Evolutionary conservation across 2,329 filamentous ascomycete species (phyloP).

Genomic region (Sphaceloma murrayae): DNA sequence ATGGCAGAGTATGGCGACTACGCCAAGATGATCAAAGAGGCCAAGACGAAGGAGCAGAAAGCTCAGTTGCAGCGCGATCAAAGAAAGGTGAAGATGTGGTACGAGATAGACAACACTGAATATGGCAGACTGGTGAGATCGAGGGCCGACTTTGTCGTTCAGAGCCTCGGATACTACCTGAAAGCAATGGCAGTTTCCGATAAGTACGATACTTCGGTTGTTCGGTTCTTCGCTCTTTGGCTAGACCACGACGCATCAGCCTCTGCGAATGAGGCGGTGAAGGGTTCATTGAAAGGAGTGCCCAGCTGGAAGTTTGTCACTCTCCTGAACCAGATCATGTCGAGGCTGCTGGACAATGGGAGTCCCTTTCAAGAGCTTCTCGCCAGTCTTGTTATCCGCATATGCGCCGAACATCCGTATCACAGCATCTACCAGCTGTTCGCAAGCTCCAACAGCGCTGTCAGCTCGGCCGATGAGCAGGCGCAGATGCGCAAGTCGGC

Average conservation of each 20-base stretch:
- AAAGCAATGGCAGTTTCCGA: slow-evolving; percentile 77
- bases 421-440: slow-evolving; percentile 98
- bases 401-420: slow-evolving; percentile 88
- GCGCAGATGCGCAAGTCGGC: slow-evolving; percentile 65
- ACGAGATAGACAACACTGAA: slow-evolving; percentile 81
- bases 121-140: slow-evolving; percentile 67
- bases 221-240: slow-evolving; percentile 92
- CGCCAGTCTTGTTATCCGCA: slow-evolving; percentile 62
- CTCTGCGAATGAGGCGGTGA: slow-evolving; percentile 67
- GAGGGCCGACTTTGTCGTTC: slow-evolving; percentile 71
- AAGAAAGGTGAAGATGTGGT: slow-evolving; percentile 72
- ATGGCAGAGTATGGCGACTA: slow-evolving; percentile 68
- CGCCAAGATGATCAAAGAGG: slow-evolving; percentile 46
- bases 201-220: slow-evolving; percentile 75
- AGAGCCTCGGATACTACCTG: slow-evolving; percentile 89
- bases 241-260: slow-evolving; percentile 72
- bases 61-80: slow-evolving; percentile 35
- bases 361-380: slow-evolving; percentile 68
- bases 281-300: slow-evolving; percentile 59
- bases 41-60: slow-evolving; percentile 27
- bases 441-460: slow-evolving; percentile 56
- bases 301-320: slow-evolving; percentile 86
- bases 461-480: slow-evolving; percentile 59
- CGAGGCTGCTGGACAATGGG: slow-evolving; percentile 66
- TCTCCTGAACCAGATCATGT: slow-evolving; percentile 92